phyloP scores from a whole-genome alignment of 2,329 filamentous ascomycete genomes.

The Magnaporthiopsis incrustans region DNA sequence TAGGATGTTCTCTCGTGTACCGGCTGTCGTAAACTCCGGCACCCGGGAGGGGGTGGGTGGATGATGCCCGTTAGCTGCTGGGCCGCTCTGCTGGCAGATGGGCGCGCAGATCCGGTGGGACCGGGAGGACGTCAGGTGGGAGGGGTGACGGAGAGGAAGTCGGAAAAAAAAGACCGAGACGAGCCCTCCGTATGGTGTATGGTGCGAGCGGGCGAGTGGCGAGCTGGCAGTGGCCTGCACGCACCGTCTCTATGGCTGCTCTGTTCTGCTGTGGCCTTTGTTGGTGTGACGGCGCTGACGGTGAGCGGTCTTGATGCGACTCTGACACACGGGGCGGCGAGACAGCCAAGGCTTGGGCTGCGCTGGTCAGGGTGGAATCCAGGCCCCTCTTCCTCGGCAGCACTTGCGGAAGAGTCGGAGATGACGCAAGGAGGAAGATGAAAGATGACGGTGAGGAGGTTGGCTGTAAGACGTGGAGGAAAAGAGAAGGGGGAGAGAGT shows the following conservation, averaged over 20 bases:
- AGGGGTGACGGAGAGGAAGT: background rate
- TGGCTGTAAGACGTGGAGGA: background rate
- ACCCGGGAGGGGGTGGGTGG: background rate
- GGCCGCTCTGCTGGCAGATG: background rate
- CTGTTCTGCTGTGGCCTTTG: background rate
- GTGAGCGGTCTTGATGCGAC: background rate
- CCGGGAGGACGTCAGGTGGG: background rate
- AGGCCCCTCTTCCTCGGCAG: background rate
- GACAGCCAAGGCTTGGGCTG: background rate
- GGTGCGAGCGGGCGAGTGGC: background rate
- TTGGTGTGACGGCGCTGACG: background rate
- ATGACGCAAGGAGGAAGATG: background rate
- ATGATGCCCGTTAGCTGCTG: background rate
- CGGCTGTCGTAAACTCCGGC: background rate
- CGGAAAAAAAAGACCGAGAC: background rate
- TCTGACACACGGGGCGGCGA: background rate
- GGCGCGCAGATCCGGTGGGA: background rate
- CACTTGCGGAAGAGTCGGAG: background rate
- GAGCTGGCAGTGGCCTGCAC: no score
- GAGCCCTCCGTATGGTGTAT: background rate
- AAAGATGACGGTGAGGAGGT: background rate
- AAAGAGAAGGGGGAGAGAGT: background rate
- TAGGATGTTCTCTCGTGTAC: background rate
- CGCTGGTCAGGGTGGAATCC: no score
- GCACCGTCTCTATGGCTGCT: background rate